Evolutionary conservation across 495 filamentous ascomycete species (phyloP), one percentile per base, ranked within the genome.

Genomic region (Aspergillus steynii): DNA sequence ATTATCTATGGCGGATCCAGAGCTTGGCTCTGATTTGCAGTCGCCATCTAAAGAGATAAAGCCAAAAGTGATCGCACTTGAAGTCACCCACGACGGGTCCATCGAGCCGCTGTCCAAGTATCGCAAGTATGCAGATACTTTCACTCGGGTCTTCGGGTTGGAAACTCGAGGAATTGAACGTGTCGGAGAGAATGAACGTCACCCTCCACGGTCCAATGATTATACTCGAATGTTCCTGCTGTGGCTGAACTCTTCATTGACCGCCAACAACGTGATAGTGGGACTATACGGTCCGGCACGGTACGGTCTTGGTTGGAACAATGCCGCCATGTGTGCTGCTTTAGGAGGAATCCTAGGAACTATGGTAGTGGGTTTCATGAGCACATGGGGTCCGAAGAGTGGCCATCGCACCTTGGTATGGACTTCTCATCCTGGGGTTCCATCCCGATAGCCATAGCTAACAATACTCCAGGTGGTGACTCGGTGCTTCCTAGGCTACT

Each of bases 401-500:
- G 62, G 62, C 26, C 56, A 60, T 28, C 58, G 62, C 20, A 64
- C 62, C 2, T 50, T 64, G 54, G 62, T 64, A 58, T 47, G 62
- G 14, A 56, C 20, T 1, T 65, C 70, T 72, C 14, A 65, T 88
- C 28, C 59, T 89, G 12, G 89, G 86, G 86, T 83, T 87, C 68
- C 82, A 80, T 29, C 80, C 85, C 60, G 89, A 88, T 68, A 76
- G 20, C 88, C 28, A 82, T 82, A 0, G 83, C 85, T 34, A 88
- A 88, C 65, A 88, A 88, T 64, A 77, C 3, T 20, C 52, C 58
- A 85, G 84, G 82, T 90, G 29, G 76, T 89, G 50, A 77, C 84
- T 2, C 80, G 88, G 26, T 92, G 85, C 66, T 82, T 83, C 54
- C 89, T 91, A 83, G 89, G 89, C 25, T 91, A 86, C 74, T 90